phyloP scores from a whole-genome alignment of 1,284 basidiomycete genomes.

The Apiotrichum sp. region DNA sequence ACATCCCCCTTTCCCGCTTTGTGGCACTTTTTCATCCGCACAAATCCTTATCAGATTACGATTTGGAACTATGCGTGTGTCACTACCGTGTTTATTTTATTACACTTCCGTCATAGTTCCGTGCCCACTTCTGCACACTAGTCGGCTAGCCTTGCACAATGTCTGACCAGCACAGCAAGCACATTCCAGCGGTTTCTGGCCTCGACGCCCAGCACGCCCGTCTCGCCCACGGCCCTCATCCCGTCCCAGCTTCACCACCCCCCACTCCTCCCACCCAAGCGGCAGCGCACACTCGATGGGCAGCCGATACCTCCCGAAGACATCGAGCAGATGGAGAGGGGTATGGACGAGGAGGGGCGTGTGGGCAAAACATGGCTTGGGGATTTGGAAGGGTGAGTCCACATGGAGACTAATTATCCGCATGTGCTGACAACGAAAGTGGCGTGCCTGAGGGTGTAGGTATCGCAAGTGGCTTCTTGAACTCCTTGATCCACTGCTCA shows the following conservation, averaged over 20 bases:
- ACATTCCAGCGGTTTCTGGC: conserved; percentile 27
- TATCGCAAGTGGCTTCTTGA: neutral
- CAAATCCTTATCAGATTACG: too few species aligned
- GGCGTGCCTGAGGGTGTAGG: conserved; percentile 26
- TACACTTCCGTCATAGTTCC: too few species aligned
- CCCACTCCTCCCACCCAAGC: neutral
- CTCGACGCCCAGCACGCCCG: conserved; percentile 20
- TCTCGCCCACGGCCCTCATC: conserved; percentile 20
- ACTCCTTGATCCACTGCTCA: neutral
- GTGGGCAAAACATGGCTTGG: conserved; percentile 41
- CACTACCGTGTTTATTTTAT: too few species aligned
- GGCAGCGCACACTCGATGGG: conserved; percentile 1
- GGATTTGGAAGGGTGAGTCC: conserved; percentile 35
- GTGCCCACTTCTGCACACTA: too few species aligned
- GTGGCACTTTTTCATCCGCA: too few species aligned
- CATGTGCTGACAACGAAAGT: conserved; percentile 5
- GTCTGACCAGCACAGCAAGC: conserved; percentile 8
- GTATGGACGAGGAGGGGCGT: conserved; percentile 29
- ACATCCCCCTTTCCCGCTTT: too few species aligned
- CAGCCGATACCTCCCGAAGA: conserved; percentile 13
- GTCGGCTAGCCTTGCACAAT: too few species aligned
- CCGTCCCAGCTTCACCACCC: conserved; percentile 7
- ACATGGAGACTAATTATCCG: conserved; percentile 4
- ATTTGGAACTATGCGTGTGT: too few species aligned
- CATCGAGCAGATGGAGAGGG: conserved; percentile 16